Evolutionary conservation across 2,329 filamentous ascomycete genomes (phyloP).

Genomic region (Curvularia lunata): DNA sequence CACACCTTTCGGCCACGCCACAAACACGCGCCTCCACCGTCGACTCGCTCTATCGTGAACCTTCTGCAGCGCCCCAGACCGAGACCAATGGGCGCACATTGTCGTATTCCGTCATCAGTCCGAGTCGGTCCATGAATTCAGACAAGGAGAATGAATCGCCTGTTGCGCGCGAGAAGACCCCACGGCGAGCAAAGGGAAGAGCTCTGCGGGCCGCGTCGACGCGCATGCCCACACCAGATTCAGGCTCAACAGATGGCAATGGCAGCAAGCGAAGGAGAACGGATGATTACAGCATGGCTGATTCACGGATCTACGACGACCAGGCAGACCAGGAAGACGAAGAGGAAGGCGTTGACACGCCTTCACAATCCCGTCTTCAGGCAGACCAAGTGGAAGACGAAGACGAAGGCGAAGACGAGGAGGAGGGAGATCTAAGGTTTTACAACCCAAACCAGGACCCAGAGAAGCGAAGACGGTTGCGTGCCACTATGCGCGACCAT

Average conservation of each 20-base stretch:
- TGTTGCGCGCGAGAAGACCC: conserved; percentile 36
- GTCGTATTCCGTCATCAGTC: conserved; percentile 44
- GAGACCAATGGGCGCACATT: conserved; percentile 29
- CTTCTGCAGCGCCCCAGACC: conserved; percentile 35
- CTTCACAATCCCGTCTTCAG: neutral
- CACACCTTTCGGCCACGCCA: conserved; percentile 39
- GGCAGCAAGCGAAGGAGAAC: conserved; percentile 55
- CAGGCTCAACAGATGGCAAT: conserved; percentile 41
- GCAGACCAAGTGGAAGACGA: conserved; percentile 21
- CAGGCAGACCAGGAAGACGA: conserved; percentile 25
- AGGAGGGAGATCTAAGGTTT: conserved; percentile 40
- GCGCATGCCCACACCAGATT: conserved; percentile 50
- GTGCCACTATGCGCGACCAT: conserved; percentile 73
- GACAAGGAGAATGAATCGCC: conserved; percentile 55
- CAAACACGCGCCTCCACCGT: conserved; percentile 39
- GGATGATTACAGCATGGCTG: conserved; percentile 38
- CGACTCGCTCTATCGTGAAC: conserved; percentile 48
- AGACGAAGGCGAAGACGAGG: conserved; percentile 21
- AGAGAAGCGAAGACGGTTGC: conserved; percentile 73
- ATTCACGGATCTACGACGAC: conserved; percentile 15
- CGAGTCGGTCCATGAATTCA: conserved; percentile 41
- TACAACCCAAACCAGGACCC: conserved; percentile 87
- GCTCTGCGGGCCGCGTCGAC: conserved; percentile 42
- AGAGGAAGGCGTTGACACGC: conserved; percentile 6
- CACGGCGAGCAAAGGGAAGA: conserved; percentile 52